These are phyloP conservation scores for Epichloe gansuensis DNA, from an alignment of 2,329 filamentous ascomycete genomes.

Conservation along the genomic window DNA sequence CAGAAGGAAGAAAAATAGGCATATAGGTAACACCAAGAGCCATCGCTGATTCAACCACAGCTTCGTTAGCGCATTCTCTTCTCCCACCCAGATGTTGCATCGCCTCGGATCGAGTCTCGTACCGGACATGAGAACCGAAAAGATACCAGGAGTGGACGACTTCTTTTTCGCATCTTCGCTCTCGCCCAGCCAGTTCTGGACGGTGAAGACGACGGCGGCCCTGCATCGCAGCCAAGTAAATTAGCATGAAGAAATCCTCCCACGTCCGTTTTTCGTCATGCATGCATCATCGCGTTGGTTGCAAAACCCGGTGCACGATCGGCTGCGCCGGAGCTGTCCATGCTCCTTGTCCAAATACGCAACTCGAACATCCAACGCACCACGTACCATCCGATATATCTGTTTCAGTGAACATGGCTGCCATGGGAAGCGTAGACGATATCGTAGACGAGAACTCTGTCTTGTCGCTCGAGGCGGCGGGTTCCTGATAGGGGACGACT, in stretches of 20 bases:
- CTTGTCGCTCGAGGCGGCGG: constrained; percentile 48
- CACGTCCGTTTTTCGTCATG: too few species aligned
- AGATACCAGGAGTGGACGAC: constrained; percentile 52
- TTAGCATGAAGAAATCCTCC: background rate
- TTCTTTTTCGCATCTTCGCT: constrained; percentile 54
- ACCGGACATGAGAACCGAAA: constrained; percentile 72
- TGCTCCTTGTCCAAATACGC: background rate
- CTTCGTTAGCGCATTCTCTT: background rate
- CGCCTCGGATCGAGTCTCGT: constrained; percentile 18
- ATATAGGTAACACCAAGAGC: constrained; percentile 42
- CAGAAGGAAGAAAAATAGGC: constrained; percentile 36
- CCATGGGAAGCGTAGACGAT: constrained; percentile 81
- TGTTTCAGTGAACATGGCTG: constrained; percentile 88
- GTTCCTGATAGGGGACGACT: constrained; percentile 86
- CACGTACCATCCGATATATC: constrained; percentile 56
- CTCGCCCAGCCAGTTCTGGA: constrained; percentile 70
- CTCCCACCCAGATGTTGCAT: background rate
- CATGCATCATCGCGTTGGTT: too few species aligned
- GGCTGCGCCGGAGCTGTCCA: too few species aligned
- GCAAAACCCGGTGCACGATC: too few species aligned
- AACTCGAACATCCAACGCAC: background rate
- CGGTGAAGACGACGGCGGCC: constrained; percentile 60
- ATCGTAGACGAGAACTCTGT: constrained; percentile 62
- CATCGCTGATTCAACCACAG: constrained; percentile 35
- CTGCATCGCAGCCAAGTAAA: constrained; percentile 24